These are phyloP conservation scores for Sugiyamaella smithiae DNA, from an alignment of 805 yeast genomes.

Conservation along the genomic window DNA sequence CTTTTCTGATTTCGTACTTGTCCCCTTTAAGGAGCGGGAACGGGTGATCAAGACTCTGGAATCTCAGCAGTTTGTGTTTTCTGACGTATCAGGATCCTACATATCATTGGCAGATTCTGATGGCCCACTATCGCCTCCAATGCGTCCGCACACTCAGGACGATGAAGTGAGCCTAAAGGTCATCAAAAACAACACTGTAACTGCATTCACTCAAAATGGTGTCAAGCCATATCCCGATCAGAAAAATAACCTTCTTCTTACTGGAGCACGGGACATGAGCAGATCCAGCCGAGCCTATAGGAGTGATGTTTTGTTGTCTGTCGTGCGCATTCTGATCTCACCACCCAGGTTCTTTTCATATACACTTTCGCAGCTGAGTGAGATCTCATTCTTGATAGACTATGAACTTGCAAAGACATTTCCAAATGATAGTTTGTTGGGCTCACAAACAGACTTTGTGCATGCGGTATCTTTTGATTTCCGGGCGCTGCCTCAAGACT, in stretches of 20 bases:
- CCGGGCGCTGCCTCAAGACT: constrained; percentile 51
- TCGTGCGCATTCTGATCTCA: constrained; percentile 39
- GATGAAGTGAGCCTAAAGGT: not conserved
- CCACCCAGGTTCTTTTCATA: constrained; percentile 32
- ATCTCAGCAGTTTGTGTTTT: constrained; percentile 43
- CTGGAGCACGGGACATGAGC: constrained; percentile 49
- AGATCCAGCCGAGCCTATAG: not conserved
- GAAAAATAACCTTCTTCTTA: constrained; percentile 44
- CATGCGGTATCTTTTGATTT: constrained; percentile 58
- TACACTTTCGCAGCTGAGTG: constrained; percentile 28
- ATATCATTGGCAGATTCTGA: constrained; percentile 24
- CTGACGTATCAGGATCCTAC: constrained; percentile 45
- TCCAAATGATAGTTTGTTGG: constrained; percentile 52
- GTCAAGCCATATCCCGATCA: constrained; percentile 47
- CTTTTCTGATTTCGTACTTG: constrained; percentile 59
- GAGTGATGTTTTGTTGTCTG: constrained; percentile 31
- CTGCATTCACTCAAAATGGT: constrained; percentile 26
- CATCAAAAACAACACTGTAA: constrained; percentile 2
- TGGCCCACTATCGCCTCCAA: constrained; percentile 7
- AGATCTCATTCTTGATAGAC: constrained; percentile 34
- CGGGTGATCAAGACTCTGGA: constrained; percentile 48
- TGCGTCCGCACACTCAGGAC: constrained; percentile 1
- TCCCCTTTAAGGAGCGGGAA: constrained; percentile 47
- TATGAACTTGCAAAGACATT: constrained; percentile 30
- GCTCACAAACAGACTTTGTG: constrained; percentile 55